Evolutionary conservation across 331 rosid genomes (phyloP).

Genomic region (Pyrus hybrid): DNA sequence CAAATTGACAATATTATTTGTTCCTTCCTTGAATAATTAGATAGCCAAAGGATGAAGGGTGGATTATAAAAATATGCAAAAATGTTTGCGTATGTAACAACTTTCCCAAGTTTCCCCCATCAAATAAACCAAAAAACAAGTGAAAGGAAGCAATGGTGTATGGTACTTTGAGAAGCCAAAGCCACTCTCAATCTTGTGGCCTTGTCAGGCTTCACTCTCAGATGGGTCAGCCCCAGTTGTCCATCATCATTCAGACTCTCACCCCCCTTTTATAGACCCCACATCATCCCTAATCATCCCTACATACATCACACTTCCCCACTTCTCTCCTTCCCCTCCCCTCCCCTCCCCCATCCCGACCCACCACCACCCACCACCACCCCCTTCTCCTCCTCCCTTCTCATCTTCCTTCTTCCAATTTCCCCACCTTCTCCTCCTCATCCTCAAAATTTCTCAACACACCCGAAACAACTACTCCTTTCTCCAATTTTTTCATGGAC

Average conservation of each 20-base stretch:
- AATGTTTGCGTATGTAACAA: background rate
- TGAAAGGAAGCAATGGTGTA: constrained; percentile 17
- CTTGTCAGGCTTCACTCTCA: constrained; percentile 79
- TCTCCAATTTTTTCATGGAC: constrained; percentile 43
- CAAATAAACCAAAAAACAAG: constrained; percentile 19
- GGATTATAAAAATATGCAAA: background rate
- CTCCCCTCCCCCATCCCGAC: background rate
- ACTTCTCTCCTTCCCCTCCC: background rate
- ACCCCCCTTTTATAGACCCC: constrained; percentile 40
- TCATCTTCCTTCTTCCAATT: background rate
- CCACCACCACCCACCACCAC: background rate
- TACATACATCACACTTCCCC: background rate
- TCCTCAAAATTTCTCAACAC: background rate
- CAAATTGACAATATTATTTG: background rate
- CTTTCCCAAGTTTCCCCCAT: background rate
- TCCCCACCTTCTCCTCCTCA: background rate
- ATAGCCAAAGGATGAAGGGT: background rate
- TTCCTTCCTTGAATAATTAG: background rate
- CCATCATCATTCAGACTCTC: constrained; percentile 38
- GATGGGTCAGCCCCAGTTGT: constrained; percentile 79
- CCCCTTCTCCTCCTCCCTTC: background rate
- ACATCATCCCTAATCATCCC: background rate
- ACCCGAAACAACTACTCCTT: background rate
- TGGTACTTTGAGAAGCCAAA: constrained; percentile 67
- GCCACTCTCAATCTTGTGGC: constrained; percentile 52